Conservation (phyloP, 768 basidiomycete genomes). For the Kwoniella shandongensis region DNA sequence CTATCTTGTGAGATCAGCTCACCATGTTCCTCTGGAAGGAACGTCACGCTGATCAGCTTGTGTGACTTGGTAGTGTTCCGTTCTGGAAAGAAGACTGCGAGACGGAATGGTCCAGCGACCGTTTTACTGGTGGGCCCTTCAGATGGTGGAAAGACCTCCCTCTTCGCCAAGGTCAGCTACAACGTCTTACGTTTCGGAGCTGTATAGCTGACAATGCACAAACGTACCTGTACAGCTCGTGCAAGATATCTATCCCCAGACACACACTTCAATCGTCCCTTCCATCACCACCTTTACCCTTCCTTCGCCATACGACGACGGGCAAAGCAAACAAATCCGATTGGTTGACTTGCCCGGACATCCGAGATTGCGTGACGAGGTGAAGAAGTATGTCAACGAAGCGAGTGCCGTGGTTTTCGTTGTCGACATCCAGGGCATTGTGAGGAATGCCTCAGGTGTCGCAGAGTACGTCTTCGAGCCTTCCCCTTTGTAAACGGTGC, state of each 20-base stretch:
- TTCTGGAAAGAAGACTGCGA: constrained; percentile 9
- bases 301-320: constrained; percentile 16
- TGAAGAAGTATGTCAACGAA: constrained; percentile 31
- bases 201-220: neutral
- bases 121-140: constrained; percentile 45
- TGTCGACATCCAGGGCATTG: constrained; percentile 41
- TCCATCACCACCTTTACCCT: constrained; percentile 37
- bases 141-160: constrained; percentile 48
- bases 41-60: constrained; percentile 6
- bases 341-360: constrained; percentile 51
- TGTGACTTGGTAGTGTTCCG: constrained; percentile 25
- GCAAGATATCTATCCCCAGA: constrained; percentile 32
- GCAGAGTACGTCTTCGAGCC: constrained; percentile 42
- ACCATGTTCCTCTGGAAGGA: too few species aligned
- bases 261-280: constrained; percentile 43
- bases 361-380: constrained; percentile 42
- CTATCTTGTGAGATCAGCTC: constrained; percentile 26
- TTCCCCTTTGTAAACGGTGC: neutral
- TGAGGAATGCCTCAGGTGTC: constrained; percentile 39
- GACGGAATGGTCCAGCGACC: constrained; percentile 29
- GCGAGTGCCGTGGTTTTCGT: constrained; percentile 47
- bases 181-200: neutral
- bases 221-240: constrained; percentile 35
- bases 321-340: constrained; percentile 16
- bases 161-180: constrained; percentile 44